A percentile compares a stretch with the other conserved stretches of the same genome.
These are phyloP conservation scores for Nicotiana sylvestris DNA, from an alignment of 257 asterid genomes.

Conservation along the genomic window DNA sequence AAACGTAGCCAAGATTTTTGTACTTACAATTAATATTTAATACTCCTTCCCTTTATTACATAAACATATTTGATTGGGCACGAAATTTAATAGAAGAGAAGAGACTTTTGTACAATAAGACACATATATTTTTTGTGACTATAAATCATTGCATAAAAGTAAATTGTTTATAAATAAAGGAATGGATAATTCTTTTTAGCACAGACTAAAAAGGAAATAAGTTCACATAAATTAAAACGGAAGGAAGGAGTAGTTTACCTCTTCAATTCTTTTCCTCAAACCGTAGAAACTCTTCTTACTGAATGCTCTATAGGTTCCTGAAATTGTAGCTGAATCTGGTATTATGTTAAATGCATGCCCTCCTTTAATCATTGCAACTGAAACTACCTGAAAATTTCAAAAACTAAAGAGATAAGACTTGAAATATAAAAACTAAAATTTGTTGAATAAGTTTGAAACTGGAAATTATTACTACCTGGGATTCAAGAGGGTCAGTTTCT, in stretches of 20 bases:
- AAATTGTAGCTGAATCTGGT: constrained; percentile 38
- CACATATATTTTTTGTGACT: no score
- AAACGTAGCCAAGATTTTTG: no score
- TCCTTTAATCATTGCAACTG: constrained; percentile 34
- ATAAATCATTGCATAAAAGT: no score
- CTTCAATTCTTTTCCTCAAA: constrained; percentile 42
- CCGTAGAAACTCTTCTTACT: constrained; percentile 29
- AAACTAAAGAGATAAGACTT: background rate
- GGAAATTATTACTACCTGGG: constrained; percentile 26
- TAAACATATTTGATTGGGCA: no score
- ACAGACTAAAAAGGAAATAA: no score
- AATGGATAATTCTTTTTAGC: no score
- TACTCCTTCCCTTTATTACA: no score
- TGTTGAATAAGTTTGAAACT: background rate
- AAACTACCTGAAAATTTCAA: constrained; percentile 35
- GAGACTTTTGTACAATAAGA: no score
- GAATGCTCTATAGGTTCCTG: constrained; percentile 51
- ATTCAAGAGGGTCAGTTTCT: constrained; percentile 53
- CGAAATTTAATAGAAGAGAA: no score
- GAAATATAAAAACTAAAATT: background rate
- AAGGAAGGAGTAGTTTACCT: constrained; percentile 23
- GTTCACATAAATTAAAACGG: no score
- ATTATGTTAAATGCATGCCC: constrained; percentile 22
- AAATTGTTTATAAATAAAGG: no score
- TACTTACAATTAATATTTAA: no score